Evolutionary conservation across 495 filamentous ascomycete species (phyloP), one percentile per base, ranked within the genome.

Genomic region (Geoglossum glabrum): DNA sequence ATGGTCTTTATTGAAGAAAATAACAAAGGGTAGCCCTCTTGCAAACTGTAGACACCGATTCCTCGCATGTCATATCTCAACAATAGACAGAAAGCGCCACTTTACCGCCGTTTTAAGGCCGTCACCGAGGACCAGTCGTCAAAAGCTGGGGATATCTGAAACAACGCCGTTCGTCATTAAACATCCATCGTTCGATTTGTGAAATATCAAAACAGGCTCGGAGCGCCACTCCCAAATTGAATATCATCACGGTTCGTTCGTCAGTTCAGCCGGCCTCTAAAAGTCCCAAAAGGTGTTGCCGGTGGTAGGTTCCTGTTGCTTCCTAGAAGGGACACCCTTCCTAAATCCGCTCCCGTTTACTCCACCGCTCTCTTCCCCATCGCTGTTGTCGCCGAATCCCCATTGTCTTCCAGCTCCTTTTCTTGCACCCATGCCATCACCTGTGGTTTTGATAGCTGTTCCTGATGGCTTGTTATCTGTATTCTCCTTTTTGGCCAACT

Each of bases 341-440:
- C 36, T 56, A 30, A 40, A 43, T 19, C 45, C 46, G 11, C 36
- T 26, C 15, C 21, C 65, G 13, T 70, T 61, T 7, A 64, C 64
- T 17, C 68, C 64, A 21, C 67, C 59, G 8, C 59, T 61, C 13
- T 65, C 68, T 19, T 73, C 74, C 38, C 68, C 74, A 54, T 72
- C 73, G 55, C 74, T 71, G 25, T 79, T 76, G 54, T 77, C 78
- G 27, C 80, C 78, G 61, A 78, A 76, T 7, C 76, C 69, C 83
- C 83, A 87, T 61, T 69, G 66, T 58, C 79, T 68, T n/a, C 70
- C 71, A 17, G 72, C 63, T 17, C 76, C 82, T 65, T 78, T 84
- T 60, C 75, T 77, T 50, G 82, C 82, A 31, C 85, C 84, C 80
- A 86, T 87, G 27, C 84, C 86, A 61, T 90, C 80, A 33, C 85